phyloP scores from a whole-genome alignment of 1,139 yeast genomes.

The Saccharomyces hybrid region DNA sequence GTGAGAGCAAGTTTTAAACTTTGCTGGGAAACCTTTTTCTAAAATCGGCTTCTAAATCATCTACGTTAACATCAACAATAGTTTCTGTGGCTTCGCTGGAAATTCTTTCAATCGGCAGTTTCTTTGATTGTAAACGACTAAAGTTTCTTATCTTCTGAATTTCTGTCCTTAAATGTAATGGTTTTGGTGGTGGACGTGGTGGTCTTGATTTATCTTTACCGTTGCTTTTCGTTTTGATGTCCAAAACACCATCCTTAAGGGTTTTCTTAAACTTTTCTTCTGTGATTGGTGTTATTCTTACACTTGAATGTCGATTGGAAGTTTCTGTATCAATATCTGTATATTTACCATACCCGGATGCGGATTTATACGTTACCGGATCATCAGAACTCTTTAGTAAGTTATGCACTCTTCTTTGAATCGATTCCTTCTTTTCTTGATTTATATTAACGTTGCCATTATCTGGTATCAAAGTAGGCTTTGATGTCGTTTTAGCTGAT shows the following conservation, averaged over 20 bases:
- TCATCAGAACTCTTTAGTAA: constrained; percentile 38
- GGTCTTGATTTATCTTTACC: neutral
- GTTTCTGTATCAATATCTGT: constrained; percentile 33
- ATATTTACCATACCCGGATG: constrained; percentile 52
- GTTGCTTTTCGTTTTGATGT: neutral
- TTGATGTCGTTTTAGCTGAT: neutral
- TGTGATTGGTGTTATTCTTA: neutral
- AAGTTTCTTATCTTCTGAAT: neutral
- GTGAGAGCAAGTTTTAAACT: constrained; percentile 3
- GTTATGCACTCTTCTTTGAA: constrained; percentile 50
- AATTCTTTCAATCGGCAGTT: constrained; percentile 3
- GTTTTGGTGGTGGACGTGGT: constrained; percentile 12
- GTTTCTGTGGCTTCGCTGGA: constrained; percentile 9
- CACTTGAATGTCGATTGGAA: neutral
- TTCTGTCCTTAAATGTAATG: constrained; percentile 7
- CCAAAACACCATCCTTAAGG: neutral
- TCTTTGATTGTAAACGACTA: neutral
- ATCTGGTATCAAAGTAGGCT: neutral
- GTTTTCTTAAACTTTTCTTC: neutral
- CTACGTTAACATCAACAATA: constrained; percentile 11
- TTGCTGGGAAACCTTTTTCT: constrained; percentile 19
- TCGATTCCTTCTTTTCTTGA: constrained; percentile 31
- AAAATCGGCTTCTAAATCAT: constrained; percentile 17
- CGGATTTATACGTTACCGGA: constrained; percentile 39
- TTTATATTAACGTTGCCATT: constrained; percentile 5